phyloP scores from a whole-genome alignment of 1,284 basidiomycete genomes.

The Tylopilus microsporus region DNA sequence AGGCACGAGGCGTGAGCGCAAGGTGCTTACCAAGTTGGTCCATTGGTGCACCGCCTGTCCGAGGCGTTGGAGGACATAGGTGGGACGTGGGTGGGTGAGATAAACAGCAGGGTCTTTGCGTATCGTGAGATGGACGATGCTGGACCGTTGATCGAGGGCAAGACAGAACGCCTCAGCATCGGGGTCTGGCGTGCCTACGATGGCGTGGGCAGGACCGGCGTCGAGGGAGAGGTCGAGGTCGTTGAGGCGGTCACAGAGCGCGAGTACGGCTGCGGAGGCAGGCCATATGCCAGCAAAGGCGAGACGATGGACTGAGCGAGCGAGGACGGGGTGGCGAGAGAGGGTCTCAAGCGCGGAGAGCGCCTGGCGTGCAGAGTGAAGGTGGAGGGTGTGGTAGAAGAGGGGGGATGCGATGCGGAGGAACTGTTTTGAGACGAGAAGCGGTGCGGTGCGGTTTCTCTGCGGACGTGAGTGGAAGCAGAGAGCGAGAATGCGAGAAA shows the following conservation, averaged over 20 bases:
- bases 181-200: slow-evolving; percentile 9
- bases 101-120: slow-evolving; percentile 47
- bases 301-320: slow-evolving; percentile 37
- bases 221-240: slow-evolving; percentile 46
- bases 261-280: slow-evolving; percentile 27
- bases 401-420: slow-evolving; percentile 50
- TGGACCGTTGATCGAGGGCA: slow-evolving; percentile 33
- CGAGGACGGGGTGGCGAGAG: slow-evolving; percentile 33
- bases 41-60: slow-evolving; percentile 42
- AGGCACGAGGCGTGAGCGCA: background rate
- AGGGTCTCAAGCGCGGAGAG: slow-evolving; percentile 40
- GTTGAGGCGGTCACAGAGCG: slow-evolving; percentile 31
- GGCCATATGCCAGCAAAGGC: slow-evolving; percentile 33
- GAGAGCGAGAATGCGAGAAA: slow-evolving; percentile 47
- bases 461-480: slow-evolving; percentile 28
- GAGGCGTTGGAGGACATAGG: slow-evolving; percentile 41
- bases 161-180: slow-evolving; percentile 40
- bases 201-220: slow-evolving; percentile 17
- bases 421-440: slow-evolving; percentile 48
- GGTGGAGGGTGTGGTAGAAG: slow-evolving; percentile 45
- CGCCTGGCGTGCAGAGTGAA: slow-evolving; percentile 38
- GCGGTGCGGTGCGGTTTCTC: slow-evolving; percentile 34
- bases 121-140: slow-evolving; percentile 43
- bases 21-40: slow-evolving; percentile 39
- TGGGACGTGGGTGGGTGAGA: slow-evolving; percentile 45